A percentile compares a stretch with the other conserved stretches of the same genome.
Evolutionary conservation across 148 eudicot species (phyloP).

Genomic region (Rhododendron kiyosumense): DNA sequence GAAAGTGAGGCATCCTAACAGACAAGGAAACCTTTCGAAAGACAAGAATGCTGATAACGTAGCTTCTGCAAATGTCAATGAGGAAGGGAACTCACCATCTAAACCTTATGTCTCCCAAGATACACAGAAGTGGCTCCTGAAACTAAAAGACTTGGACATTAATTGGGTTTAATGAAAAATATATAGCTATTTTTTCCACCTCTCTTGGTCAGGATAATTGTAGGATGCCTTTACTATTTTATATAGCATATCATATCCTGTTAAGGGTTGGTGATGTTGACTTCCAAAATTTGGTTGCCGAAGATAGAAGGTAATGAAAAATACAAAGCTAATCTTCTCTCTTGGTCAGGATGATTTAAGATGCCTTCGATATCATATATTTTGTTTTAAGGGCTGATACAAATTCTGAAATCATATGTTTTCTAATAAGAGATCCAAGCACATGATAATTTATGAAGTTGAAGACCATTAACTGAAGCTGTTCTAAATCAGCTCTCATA

Average conservation of each 20-base stretch:
- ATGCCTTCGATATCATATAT: neutral
- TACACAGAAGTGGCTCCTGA: slow-evolving; percentile 66
- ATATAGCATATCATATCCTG: neutral
- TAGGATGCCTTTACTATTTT: neutral
- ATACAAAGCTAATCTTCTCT: neutral
- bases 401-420: neutral
- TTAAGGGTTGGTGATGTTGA: neutral
- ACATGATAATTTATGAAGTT: neutral
- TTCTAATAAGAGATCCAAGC: neutral
- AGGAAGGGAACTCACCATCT: slow-evolving; percentile 29
- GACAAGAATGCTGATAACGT: slow-evolving; percentile 39
- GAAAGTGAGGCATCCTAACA: slow-evolving; percentile 74
- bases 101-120: slow-evolving; percentile 54
- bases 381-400: neutral
- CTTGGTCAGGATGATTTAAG: neutral
- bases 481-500: neutral
- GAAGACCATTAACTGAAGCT: neutral
- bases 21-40: slow-evolving; percentile 42
- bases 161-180: slow-evolving; percentile 53
- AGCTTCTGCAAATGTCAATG: slow-evolving; percentile 19
- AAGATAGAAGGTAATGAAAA: neutral
- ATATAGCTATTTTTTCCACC: neutral
- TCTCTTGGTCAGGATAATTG: neutral
- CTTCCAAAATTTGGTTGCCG: neutral
- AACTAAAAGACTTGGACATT: slow-evolving; percentile 70